Base-by-base conservation (phyloP, 768 basidiomycete species). In the Clitopilus hobsonii region DNA sequence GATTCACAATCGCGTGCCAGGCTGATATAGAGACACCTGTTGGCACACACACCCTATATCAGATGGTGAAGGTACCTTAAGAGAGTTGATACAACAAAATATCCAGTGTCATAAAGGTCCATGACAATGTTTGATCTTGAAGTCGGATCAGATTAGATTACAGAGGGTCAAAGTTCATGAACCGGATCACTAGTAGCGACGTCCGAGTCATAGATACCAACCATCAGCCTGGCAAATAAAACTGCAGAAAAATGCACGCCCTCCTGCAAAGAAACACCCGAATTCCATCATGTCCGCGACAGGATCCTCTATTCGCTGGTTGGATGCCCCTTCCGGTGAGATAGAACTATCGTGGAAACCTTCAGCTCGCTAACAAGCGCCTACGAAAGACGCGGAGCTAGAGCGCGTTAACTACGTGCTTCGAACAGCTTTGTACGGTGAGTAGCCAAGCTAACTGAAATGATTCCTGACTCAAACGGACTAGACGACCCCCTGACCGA, bases 401-500 rank as follows among this genome's bases (percentile, higher is more conserved):
- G 32, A 36, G 8, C 32, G 32, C 32, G 32, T 36, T n/a, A 36
- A 36, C n/a, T 36, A 14, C 32, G 32, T 36, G n/a, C 32, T 36
- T n/a, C 13, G 32, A 36, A 36, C 32, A 36, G 32, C 32, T 36
- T n/a, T 36, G 13, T 36, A 36, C 10, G 32, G 32, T 36, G 32
- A 10, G 32, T 4, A 14, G 8, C 14, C 32, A 36, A 36, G 32
- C 13, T 36, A 36, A 36, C 32, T n/a, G 13, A 2, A 10, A 36
- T 14, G n/a, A 36, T 10, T 49, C 10, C 27, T n/a, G n/a, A n/a
- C n/a, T n/a, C n/a, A n/a, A n/a, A n/a, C 20, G 36, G 14, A 38
- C 3, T 56, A 63, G 65, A 59, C 16, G 64, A 65, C 52, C 61
- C 60, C 14, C 61, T 63, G 36, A 59, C 50, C n/a, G 22, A 57